Conservation (phyloP, 306 rosid genomes). For the Cyamopsis tetragonoloba region DNA sequence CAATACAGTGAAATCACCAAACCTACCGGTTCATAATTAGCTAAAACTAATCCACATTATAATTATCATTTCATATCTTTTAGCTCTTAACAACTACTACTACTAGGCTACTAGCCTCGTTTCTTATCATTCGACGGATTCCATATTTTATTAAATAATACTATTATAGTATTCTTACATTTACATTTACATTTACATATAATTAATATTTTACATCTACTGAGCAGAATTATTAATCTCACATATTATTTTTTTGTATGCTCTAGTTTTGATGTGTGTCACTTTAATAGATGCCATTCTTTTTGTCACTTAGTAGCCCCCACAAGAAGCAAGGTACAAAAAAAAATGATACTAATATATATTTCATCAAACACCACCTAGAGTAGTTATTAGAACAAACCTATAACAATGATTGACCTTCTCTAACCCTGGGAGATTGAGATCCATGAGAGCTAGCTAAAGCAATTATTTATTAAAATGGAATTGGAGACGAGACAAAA, state of each 20-base stretch:
- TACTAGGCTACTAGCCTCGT: slow-evolving; percentile 26
- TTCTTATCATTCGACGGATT: slow-evolving; percentile 29
- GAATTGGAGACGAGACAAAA: slow-evolving; percentile 1
- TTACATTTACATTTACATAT: not conserved
- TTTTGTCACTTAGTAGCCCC: slow-evolving; percentile 62
- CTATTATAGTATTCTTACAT: no score
- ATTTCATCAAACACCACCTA: slow-evolving; percentile 23
- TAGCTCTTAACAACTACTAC: not conserved
- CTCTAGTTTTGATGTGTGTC: not conserved
- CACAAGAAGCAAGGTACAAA: slow-evolving; percentile 38
- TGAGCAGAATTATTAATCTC: not conserved
- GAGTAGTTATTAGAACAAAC: slow-evolving; percentile 17
- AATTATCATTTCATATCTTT: slow-evolving; percentile 23
- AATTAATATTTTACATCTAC: not conserved
- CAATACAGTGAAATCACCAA: slow-evolving; percentile 13
- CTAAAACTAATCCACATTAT: slow-evolving; percentile 23
- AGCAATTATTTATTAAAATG: not conserved
- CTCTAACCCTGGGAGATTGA: not conserved
- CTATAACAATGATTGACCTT: slow-evolving; percentile 8
- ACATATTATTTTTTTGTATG: not conserved
- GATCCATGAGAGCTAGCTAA: not conserved
- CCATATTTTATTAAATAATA: not conserved
- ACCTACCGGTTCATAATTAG: slow-evolving; percentile 1
- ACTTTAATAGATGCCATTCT: slow-evolving; percentile 29
- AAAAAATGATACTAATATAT: slow-evolving; percentile 17